phyloP scores from a whole-genome alignment of 768 basidiomycete species.

The Russula compacta region DNA sequence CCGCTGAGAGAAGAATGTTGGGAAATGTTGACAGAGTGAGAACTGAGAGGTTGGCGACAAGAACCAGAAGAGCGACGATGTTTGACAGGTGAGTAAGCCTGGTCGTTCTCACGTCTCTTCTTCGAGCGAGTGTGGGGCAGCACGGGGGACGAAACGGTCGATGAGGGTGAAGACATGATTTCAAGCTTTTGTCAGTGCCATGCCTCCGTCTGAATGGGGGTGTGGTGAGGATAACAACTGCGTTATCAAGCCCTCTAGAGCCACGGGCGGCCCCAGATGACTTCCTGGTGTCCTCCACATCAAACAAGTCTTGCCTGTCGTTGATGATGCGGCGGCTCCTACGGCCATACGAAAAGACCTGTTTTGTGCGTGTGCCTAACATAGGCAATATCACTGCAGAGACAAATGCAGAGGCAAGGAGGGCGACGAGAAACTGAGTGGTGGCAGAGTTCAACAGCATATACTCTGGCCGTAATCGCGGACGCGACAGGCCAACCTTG shows the following conservation, averaged over 20 bases:
- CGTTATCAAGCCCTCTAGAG: background rate
- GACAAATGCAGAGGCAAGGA: background rate
- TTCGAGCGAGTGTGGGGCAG: constrained; percentile 10
- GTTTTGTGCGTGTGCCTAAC: constrained; percentile 55
- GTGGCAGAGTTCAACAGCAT: background rate
- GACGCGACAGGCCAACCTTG: constrained; percentile 3
- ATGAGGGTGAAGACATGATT: background rate
- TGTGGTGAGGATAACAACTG: background rate
- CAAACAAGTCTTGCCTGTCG: constrained; percentile 23
- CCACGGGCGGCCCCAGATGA: background rate
- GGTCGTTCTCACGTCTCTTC: constrained; percentile 15
- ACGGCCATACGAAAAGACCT: constrained; percentile 57
- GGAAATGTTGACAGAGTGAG: constrained; percentile 31
- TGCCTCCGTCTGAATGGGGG: background rate
- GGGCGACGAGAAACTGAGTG: background rate
- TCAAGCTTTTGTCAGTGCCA: background rate
- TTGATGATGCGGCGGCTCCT: constrained; percentile 53
- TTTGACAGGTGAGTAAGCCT: background rate
- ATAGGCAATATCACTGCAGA: constrained; percentile 26
- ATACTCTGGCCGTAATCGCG: background rate
- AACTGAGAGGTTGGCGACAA: constrained; percentile 34
- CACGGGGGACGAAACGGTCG: constrained; percentile 10
- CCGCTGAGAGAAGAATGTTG: constrained; percentile 25
- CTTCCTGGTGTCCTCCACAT: background rate
- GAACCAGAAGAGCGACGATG: constrained; percentile 11